Evolutionary conservation across 768 basidiomycete species (phyloP), one percentile per base, ranked within the genome.

Genomic region (Dentipellis sp.): DNA sequence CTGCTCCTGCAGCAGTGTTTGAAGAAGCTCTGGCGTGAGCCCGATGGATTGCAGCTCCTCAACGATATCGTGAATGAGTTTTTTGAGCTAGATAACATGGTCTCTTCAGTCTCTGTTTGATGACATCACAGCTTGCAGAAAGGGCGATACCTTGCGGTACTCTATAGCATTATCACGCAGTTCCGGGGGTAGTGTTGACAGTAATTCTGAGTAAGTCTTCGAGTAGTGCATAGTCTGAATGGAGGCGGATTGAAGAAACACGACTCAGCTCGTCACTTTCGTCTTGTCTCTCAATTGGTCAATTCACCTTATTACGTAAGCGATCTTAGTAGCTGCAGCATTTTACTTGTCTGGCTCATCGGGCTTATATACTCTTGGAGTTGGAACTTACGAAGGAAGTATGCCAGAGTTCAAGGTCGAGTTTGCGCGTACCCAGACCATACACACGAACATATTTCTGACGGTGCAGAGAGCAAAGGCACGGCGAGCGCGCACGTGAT

Each of bases 11-110:
- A 63, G 53, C 17, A 65, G 65, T 16, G 60, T 50, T 9, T 70
- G 68, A 6, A 70, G 60, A 14, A 69, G 52, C 22, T 65, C 60
- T 9, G 69, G 70, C 12, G 66, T 63, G n/a, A 81, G 67, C 10
- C 68, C 68, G 65, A 92, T 72, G 2, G 80, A 76, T 3, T 80
- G 75, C 16, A 97, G 82, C 68, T 97, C 94, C 10, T 72, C 69
- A 0, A 88, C 90, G 38, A 93, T 80, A 65, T 84, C 78, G 59
- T 90, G 88, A 62, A 97, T 94, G 34, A 94, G 72, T 63, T 89
- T 92, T 72, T 97, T 97, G 55, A 97, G 82, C 88, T 95, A 62
- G 42, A 4, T 21, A 35, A 14, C 48, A 7, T 11, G 6, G 42
- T 10, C 42, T 19, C 19, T 17, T 50, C 29, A 50, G 48, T 50